These are phyloP conservation scores for Cryptosporidium andersoni DNA, from an alignment of 169 alveolate genomes.

Conservation along the genomic window DNA sequence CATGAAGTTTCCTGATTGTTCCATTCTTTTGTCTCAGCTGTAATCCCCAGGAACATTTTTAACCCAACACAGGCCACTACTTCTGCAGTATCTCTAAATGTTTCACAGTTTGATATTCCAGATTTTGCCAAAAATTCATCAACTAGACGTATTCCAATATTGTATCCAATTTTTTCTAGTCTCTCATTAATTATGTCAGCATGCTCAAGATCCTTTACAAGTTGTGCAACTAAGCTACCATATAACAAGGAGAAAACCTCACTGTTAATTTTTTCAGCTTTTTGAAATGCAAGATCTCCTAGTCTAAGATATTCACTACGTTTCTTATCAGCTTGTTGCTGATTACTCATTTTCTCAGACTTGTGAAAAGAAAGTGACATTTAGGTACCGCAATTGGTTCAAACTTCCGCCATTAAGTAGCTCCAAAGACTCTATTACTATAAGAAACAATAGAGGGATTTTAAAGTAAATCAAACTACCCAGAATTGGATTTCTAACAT, in stretches of 20 bases:
- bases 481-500: no score
- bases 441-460: no score
- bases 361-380: neutral
- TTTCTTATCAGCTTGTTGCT: constrained; percentile 15
- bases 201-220: constrained; percentile 87
- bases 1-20: constrained; percentile 80
- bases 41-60: constrained; percentile 85
- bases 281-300: constrained; percentile 67
- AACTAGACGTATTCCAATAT: constrained; percentile 89
- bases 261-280: constrained; percentile 79
- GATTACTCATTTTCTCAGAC: constrained; percentile 29
- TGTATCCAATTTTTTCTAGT: constrained; percentile 87
- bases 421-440: no score
- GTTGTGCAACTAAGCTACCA: constrained; percentile 88
- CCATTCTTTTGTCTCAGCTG: constrained; percentile 84
- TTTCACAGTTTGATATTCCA: constrained; percentile 79
- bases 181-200: constrained; percentile 90
- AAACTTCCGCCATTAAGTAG: no score
- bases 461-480: no score
- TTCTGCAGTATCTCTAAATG: constrained; percentile 79
- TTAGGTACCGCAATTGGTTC: neutral
- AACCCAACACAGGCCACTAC: constrained; percentile 83
- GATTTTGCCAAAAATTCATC: constrained; percentile 92
- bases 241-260: constrained; percentile 88
- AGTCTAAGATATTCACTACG: constrained; percentile 50